Evolutionary conservation across 2,329 filamentous ascomycete species (phyloP).

Genomic region (Clonostachys chloroleuca): DNA sequence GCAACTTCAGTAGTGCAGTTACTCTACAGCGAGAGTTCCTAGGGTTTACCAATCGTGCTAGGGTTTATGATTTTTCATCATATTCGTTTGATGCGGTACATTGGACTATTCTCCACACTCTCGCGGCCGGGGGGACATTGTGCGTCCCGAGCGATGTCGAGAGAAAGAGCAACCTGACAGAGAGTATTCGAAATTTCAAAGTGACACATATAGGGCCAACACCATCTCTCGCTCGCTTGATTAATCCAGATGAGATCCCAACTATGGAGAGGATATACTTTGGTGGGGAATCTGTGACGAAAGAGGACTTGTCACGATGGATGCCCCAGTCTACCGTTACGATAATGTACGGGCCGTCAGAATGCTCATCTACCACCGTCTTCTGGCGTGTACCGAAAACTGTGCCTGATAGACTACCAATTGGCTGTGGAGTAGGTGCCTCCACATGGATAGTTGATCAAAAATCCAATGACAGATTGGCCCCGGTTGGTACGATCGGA

Average conservation of each 20-base stretch:
- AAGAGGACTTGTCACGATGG: too few relatives aligned
- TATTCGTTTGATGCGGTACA: slow-evolving; percentile 6
- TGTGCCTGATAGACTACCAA: too few relatives aligned
- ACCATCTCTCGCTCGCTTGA: slow-evolving; percentile 10
- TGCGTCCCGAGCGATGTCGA: slow-evolving; percentile 9
- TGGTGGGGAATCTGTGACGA: slow-evolving; percentile 13
- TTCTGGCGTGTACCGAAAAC: too few relatives aligned
- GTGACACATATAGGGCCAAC: slow-evolving; percentile 6
- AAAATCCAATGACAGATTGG: neutral
- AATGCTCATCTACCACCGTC: too few relatives aligned
- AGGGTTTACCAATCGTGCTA: neutral
- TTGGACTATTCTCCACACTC: slow-evolving; percentile 2
- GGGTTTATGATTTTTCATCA: slow-evolving; percentile 4
- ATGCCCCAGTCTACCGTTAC: neutral
- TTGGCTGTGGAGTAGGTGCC: too few relatives aligned
- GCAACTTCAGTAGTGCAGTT: slow-evolving; percentile 7
- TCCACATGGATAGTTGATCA: too few relatives aligned
- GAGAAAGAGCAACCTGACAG: slow-evolving; percentile 3
- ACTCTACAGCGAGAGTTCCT: neutral
- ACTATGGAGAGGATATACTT: slow-evolving; percentile 9
- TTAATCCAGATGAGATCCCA: slow-evolving; percentile 9
- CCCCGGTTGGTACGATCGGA: slow-evolving; percentile 44
- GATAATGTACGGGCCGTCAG: too few relatives aligned
- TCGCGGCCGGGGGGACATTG: slow-evolving; percentile 5
- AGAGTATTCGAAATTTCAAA: slow-evolving; percentile 5